Conservation (phyloP, 257 asterid genomes). For the Hygrophila difformis region DNA sequence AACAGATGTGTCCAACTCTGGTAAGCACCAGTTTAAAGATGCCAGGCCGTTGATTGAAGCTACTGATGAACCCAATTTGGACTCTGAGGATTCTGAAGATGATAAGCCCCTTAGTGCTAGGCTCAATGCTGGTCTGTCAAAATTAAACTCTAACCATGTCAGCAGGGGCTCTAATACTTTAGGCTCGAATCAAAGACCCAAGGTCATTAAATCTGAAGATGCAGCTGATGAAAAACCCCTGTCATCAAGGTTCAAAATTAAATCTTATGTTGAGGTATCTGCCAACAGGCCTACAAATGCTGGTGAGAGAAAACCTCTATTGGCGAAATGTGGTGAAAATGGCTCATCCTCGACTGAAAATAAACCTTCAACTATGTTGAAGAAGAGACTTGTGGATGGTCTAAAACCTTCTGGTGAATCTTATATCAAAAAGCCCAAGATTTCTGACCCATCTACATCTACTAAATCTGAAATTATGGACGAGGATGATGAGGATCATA, state of each 20-base stretch:
- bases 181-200: slow-evolving; percentile 26
- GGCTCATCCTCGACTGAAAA: slow-evolving; percentile 48
- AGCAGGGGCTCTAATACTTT: slow-evolving; percentile 34
- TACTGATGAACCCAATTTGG: slow-evolving; percentile 25
- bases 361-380: slow-evolving; percentile 39
- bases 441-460: slow-evolving; percentile 35
- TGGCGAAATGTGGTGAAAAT: slow-evolving; percentile 41
- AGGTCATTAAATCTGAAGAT: slow-evolving; percentile 47
- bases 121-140: slow-evolving; percentile 28
- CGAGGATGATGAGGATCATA: slow-evolving; percentile 65
- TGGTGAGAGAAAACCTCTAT: slow-evolving; percentile 38
- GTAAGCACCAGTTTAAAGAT: slow-evolving; percentile 30
- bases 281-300: slow-evolving; percentile 30
- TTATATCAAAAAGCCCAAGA: slow-evolving; percentile 61
- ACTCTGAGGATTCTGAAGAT: slow-evolving; percentile 73
- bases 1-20: slow-evolving; percentile 20
- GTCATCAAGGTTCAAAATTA: slow-evolving; percentile 34
- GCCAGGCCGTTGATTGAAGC: slow-evolving; percentile 29
- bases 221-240: slow-evolving; percentile 78
- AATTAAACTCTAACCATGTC: slow-evolving; percentile 30
- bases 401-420: slow-evolving; percentile 37
- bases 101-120: slow-evolving; percentile 69
- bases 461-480: slow-evolving; percentile 47
- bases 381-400: slow-evolving; percentile 58
- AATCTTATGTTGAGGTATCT: slow-evolving; percentile 37